Conservation (phyloP, 768 basidiomycete genomes). For the Russula lepida region DNA sequence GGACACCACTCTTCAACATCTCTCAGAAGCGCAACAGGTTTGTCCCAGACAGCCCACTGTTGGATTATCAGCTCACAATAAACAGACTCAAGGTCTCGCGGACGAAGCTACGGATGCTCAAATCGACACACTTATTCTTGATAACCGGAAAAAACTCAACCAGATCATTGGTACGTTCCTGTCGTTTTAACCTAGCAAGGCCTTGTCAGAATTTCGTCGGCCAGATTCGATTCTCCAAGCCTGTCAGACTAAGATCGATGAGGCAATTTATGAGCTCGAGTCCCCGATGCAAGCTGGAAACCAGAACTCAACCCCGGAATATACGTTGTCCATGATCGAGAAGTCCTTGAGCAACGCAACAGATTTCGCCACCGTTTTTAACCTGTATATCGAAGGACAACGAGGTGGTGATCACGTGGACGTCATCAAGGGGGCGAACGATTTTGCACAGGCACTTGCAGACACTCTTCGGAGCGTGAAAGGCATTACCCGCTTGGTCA, state of each 20-base stretch:
- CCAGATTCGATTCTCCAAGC: constrained; percentile 93
- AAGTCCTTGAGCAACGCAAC: constrained; percentile 91
- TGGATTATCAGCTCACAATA: constrained; percentile 6
- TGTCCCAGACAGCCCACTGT: constrained; percentile 16
- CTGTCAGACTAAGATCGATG: constrained; percentile 95
- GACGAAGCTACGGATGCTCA: constrained; percentile 94
- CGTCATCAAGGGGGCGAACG: constrained; percentile 96
- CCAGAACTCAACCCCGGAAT: constrained; percentile 95
- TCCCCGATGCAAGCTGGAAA: constrained; percentile 93
- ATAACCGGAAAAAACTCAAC: constrained; percentile 96
- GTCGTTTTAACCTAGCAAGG: constrained; percentile 3
- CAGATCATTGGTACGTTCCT: constrained; percentile 73
- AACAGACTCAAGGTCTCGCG: constrained; percentile 69
- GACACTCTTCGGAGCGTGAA: constrained; percentile 93
- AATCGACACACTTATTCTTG: constrained; percentile 92
- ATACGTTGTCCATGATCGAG: constrained; percentile 97
- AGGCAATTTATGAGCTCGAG: constrained; percentile 95
- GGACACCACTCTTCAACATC: constrained; percentile 82
- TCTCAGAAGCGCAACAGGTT: constrained; percentile 83
- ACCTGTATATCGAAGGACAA: constrained; percentile 81
- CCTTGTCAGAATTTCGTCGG: background rate
- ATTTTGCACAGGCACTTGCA: constrained; percentile 85
- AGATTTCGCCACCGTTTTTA: constrained; percentile 93
- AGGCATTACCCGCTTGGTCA: constrained; percentile 87
- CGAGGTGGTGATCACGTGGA: constrained; percentile 92